Evolutionary conservation across 306 rosid species (phyloP).

Genomic region (Cajanus cajan): DNA sequence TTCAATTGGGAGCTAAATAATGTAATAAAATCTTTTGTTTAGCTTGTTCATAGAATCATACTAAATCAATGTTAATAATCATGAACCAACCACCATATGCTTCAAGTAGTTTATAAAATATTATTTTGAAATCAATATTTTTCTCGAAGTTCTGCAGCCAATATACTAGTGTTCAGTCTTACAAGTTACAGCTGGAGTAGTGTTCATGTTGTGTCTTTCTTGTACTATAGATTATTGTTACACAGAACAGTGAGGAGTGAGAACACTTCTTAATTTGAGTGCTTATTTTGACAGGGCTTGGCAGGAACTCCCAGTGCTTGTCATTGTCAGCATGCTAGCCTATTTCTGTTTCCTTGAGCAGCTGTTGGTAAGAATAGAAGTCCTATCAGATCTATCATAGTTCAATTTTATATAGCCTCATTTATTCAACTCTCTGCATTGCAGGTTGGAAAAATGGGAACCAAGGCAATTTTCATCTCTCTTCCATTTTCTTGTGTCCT

Average conservation of each 20-base stretch:
- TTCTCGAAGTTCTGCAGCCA: background rate
- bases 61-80: constrained; percentile 7
- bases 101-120: constrained; percentile 4
- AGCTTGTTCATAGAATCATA: constrained; percentile 16
- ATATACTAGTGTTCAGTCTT: background rate
- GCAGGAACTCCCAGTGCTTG: constrained; percentile 98
- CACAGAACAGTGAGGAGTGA: background rate
- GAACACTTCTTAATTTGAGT: constrained; percentile 12
- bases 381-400: constrained; percentile 14
- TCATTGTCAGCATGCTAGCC: constrained; percentile 92
- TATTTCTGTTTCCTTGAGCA: constrained; percentile 97
- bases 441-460: constrained; percentile 80
- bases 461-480: constrained; percentile 75
- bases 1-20: constrained; percentile 2
- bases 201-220: background rate
- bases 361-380: constrained; percentile 64
- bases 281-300: constrained; percentile 62
- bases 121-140: background rate
- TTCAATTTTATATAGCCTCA: constrained; percentile 13
- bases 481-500: constrained; percentile 95
- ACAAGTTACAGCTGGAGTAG: background rate
- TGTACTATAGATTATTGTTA: constrained; percentile 2
- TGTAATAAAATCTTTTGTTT: background rate
- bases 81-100: background rate
- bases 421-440: constrained; percentile 42